Evolutionary conservation across 768 basidiomycete genomes (phyloP), one percentile per base, ranked within the genome.

Genomic region (Gelatoporia subvermispora): DNA sequence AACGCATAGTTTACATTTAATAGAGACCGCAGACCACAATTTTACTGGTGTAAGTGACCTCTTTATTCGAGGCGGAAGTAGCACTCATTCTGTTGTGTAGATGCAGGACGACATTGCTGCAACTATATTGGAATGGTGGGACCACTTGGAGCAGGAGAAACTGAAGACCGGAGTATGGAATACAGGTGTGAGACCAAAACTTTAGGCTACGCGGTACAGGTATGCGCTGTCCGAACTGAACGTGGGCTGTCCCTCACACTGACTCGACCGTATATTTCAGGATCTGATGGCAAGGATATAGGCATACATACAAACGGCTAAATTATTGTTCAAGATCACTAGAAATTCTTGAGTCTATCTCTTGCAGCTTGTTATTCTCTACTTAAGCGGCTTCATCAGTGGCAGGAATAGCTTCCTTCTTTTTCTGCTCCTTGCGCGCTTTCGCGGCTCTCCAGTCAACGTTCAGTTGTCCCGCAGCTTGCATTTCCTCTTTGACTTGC

Each of bases 21-120:
- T 88, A 35, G 89, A 91, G 62, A 76, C 75, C 38, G 85, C 83
- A 8, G 87, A 89, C 67, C 89, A 91, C 60, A 91, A 90, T 65
- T 85, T 83, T 57, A 81, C 78, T 20, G 80, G 82, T 20, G 76
- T 77, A 50, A 37, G 72, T 49, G 21, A 1, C 15, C 9, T 25
- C 28, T 20, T 35, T 17, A 16, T 25, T 16, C 5, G 10, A 21
- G 17, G 9, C 13, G 4, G 9, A 8, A 8, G 18, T 22, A 23
- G 36, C 20, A 31, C n/a, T 35, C 23, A 22, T 24, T 20, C 11
- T 39, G 10, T 11, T 22, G 23, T n/a, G 17, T 43, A 8, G 25
- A 42, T 11, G 8, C 43, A 78, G 77, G 84, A 86, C 47, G 78
- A 86, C 43, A 73, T 91, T 13, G 79, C 86, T 17, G 76, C 77